These are phyloP conservation scores for Fusarium heterosporum DNA, from an alignment of 2,329 filamentous ascomycete species.

Conservation along the genomic window DNA sequence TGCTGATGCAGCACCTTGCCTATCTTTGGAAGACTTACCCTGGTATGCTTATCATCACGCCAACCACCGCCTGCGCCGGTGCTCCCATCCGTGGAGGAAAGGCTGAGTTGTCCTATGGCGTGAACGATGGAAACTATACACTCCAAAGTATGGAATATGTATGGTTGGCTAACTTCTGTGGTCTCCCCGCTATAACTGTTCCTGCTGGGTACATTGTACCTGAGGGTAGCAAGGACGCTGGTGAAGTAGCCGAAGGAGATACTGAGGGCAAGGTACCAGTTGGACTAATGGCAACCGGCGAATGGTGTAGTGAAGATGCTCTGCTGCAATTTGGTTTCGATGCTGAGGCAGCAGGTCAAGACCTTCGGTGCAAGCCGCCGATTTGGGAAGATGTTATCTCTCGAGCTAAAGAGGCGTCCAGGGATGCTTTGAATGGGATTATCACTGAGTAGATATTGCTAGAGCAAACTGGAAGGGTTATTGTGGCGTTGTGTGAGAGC, in stretches of 20 bases:
- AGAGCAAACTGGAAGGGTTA: neutral
- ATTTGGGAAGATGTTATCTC: constrained; percentile 39
- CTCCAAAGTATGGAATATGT: constrained; percentile 62
- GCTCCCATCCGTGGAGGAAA: constrained; percentile 54
- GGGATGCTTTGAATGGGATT: neutral
- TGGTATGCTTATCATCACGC: constrained; percentile 77
- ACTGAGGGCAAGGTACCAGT: constrained; percentile 60
- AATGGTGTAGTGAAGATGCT: constrained; percentile 64
- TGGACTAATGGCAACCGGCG: constrained; percentile 66
- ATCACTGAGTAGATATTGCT: neutral
- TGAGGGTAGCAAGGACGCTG: constrained; percentile 48
- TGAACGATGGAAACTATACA: constrained; percentile 61
- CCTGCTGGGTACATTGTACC: constrained; percentile 60
- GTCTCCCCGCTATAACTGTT: constrained; percentile 59
- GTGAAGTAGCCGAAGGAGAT: constrained; percentile 49
- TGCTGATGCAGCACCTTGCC: constrained; percentile 78
- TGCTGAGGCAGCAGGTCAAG: constrained; percentile 54
- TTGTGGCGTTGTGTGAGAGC: too few relatives aligned
- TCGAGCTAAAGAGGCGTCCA: constrained; percentile 6
- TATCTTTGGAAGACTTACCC: constrained; percentile 73
- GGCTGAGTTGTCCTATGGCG: constrained; percentile 54
- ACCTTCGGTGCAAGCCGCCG: constrained; percentile 28
- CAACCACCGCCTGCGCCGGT: constrained; percentile 68
- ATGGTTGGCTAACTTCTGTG: constrained; percentile 65
- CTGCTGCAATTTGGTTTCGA: constrained; percentile 63